phyloP scores from a whole-genome alignment of 1,139 yeast genomes.

The Taiozyma onychis region DNA sequence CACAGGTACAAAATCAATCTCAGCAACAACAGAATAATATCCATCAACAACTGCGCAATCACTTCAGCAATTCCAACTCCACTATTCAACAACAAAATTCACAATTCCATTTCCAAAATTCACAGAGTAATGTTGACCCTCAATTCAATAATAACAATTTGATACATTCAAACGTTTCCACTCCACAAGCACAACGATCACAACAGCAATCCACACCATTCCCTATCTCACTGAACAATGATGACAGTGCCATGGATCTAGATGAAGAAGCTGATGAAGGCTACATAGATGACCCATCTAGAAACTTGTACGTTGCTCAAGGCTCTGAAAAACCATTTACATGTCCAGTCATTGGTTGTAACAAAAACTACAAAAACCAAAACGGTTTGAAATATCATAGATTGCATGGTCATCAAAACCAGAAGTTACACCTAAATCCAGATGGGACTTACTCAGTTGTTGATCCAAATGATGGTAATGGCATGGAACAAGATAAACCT shows the following conservation, averaged over 20 bases:
- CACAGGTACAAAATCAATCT: constrained; percentile 6
- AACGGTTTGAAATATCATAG: constrained; percentile 95
- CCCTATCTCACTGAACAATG: constrained; percentile 19
- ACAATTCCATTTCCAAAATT: constrained; percentile 6
- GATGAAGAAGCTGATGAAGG: constrained; percentile 40
- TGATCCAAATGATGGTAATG: constrained; percentile 93
- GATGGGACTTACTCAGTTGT: constrained; percentile 92
- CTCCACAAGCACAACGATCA: constrained; percentile 2
- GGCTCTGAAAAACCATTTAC: constrained; percentile 93
- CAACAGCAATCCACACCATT: constrained; percentile 18
- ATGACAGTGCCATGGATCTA: constrained; percentile 31
- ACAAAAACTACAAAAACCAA: constrained; percentile 94
- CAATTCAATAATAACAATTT: constrained; percentile 1
- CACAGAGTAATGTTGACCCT: constrained; percentile 2
- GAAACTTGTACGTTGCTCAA: constrained; percentile 88
- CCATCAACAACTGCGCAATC: constrained; percentile 10
- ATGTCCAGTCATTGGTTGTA: constrained; percentile 98
- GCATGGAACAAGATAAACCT: constrained; percentile 96
- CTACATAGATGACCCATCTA: constrained; percentile 87
- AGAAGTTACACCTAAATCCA: constrained; percentile 80
- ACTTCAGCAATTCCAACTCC: constrained; percentile 9
- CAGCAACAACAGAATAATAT: constrained; percentile 5
- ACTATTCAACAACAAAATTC: constrained; percentile 1
- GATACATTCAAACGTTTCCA: not conserved
- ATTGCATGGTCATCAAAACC: constrained; percentile 96